phyloP scores from a whole-genome alignment of 2,329 filamentous ascomycete genomes.

The Alternaria tenuissima region DNA sequence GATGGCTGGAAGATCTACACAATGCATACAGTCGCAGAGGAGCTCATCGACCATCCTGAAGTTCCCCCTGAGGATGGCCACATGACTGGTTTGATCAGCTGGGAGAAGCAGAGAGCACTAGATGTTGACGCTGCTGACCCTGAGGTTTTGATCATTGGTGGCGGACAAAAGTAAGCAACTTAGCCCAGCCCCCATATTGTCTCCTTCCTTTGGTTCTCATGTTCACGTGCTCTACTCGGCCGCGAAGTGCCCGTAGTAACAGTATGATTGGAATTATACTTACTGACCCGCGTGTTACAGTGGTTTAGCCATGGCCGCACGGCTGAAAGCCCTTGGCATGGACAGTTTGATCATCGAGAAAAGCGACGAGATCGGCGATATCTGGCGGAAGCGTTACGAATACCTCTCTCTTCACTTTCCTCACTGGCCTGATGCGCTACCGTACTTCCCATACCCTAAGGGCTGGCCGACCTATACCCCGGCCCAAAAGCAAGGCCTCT shows the following conservation, averaged over 20 bases:
- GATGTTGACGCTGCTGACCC: slow-evolving; percentile 13
- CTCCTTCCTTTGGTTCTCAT: too few relatives aligned
- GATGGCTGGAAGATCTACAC: slow-evolving; percentile 18
- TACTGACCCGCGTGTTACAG: background rate
- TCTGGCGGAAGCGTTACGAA: slow-evolving; percentile 45
- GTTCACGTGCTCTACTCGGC: too few relatives aligned
- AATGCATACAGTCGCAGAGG: slow-evolving; percentile 15
- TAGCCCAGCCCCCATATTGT: background rate
- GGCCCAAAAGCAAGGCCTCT: slow-evolving; percentile 40
- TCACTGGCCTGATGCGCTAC: slow-evolving; percentile 41
- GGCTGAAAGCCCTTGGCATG: slow-evolving; percentile 22
- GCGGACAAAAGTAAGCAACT: slow-evolving; percentile 21
- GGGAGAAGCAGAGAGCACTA: slow-evolving; percentile 12
- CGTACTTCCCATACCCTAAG: slow-evolving; percentile 44
- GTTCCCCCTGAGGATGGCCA: slow-evolving; percentile 10
- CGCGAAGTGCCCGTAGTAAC: too few relatives aligned
- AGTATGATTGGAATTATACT: too few relatives aligned
- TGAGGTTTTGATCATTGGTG: slow-evolving; percentile 33
- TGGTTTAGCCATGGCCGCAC: slow-evolving; percentile 15
- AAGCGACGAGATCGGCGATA: slow-evolving; percentile 39
- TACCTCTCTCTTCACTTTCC: slow-evolving; percentile 45
- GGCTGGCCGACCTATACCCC: slow-evolving; percentile 47
- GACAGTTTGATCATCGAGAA: slow-evolving; percentile 43
- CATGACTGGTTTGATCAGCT: slow-evolving; percentile 15
- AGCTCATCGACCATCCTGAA: slow-evolving; percentile 13